Base-by-base conservation (phyloP, 2,329 filamentous ascomycete species). In the Curvularia eragrostidis region DNA sequence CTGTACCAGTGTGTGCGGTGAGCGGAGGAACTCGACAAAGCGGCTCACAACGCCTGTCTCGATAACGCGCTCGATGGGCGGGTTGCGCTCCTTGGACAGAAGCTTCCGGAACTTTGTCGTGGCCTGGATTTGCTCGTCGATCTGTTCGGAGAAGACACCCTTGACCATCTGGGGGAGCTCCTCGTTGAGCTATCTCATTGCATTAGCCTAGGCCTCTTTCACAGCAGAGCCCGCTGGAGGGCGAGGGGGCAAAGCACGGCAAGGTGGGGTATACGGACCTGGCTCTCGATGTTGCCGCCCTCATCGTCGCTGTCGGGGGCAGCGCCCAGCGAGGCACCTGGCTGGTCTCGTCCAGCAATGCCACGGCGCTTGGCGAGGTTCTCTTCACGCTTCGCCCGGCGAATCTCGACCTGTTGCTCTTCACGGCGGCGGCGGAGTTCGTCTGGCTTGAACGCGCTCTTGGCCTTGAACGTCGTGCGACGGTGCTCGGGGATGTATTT, bases 401-500 rank as follows among this genome's bases (percentile, higher is more conserved):
- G 90, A 77, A 99, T 99, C 84, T 99, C 95, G 67, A 99, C 95
- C 83, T 98, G 95, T 81, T 97, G 93, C 82, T 99, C 95, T 80
- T 99, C 95, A 77, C 95, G 95, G 78, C 95, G 95, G 75, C 95
- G 93, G 78, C 95, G 92, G 68, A 99, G 89, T 84, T 99, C 95
- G 79, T 99, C 95, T 73, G 94, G 94, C 88, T 97, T 97, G 86
- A 99, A 98, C 75, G 92, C 92, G 82, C 91, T 94, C 87, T 97
- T 97, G 54, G 95, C 95, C 90, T 99, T 99, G 89, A 97, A 99
- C 84, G 97, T 93, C 68, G 92, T 97, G 78, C 95, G 93, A 80
- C 95, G 93, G 85, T 99, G 95, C 84, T 99, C 95, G 79, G 95
- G 95, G 76, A 99, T 99, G 84, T 97, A 99, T 76, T 95, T 91